A percentile compares a stretch with the other conserved stretches of the same genome.
Evolutionary conservation across 2,329 filamentous ascomycete species (phyloP).

Genomic region (Thelonectria olida): DNA sequence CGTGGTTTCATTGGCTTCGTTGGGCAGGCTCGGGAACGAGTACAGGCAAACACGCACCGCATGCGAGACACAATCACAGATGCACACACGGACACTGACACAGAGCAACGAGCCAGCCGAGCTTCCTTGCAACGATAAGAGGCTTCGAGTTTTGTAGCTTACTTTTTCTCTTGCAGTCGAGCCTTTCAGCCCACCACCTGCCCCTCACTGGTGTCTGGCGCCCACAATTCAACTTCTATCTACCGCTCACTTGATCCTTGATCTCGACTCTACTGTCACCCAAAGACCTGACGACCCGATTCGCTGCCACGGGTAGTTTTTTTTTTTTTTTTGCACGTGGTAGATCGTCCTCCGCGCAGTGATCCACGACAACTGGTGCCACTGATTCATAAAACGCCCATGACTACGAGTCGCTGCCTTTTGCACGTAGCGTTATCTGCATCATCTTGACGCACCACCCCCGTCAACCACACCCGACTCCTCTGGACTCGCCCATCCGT

Average conservation of each 20-base stretch:
- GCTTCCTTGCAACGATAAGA: conserved; percentile 4
- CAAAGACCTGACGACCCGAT: too few relatives aligned
- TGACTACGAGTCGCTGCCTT: not conserved
- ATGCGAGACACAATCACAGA: not conserved
- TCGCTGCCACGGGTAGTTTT: too few relatives aligned
- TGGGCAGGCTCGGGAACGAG: not conserved
- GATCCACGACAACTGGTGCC: not conserved
- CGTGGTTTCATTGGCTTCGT: conserved; percentile 14
- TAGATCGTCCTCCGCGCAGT: conserved; percentile 2
- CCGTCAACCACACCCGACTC: conserved; percentile 5
- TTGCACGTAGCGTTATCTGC: not conserved
- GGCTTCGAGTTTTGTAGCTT: conserved; percentile 21
- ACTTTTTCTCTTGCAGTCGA: conserved; percentile 31
- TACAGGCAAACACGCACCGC: not conserved
- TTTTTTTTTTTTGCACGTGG: conserved; percentile 11
- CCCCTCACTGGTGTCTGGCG: conserved; percentile 1
- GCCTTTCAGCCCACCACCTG: conserved; percentile 24
- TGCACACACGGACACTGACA: conserved; percentile 1
- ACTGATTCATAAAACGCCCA: not conserved
- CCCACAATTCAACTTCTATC: not conserved
- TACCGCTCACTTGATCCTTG: not conserved
- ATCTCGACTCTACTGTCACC: not conserved
- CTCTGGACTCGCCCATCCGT: not conserved
- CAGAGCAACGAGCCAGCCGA: conserved; percentile 1
- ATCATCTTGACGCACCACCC: not conserved